Base-by-base conservation (phyloP, 169 alveolate species). In the Theileria orientalis region DNA sequence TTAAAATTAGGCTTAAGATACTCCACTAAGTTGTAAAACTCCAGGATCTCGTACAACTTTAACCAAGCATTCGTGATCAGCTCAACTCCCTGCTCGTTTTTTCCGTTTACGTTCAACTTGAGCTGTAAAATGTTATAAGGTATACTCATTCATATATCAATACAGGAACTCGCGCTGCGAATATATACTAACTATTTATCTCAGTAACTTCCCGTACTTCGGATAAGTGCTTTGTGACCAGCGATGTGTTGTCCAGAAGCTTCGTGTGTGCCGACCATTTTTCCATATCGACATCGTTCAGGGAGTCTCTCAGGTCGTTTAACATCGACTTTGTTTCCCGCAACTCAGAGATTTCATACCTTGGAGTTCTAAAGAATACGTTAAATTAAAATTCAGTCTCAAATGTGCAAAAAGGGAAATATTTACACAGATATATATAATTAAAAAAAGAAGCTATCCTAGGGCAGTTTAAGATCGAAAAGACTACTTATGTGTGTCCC, bases 1-100 rank as follows among this genome's bases (percentile, higher is more conserved):
- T 73, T 77, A 37, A 85, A 73, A 29, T 74, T 47, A 3, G 88
- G 92, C 60, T 68, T 85, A 0, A 84, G 61, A 41, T 32, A 33
- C 8, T 87, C 93, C 23, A 85, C 61, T 61, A 87, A 71, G 11
- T 88, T 87, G 74, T 82, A 87, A 47, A 56, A 61, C 23, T 79
- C 85, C 59, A 87, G 83, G 27, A 87, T 87, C 51, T 87, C 93
- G 49, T 85, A 87, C 23, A 87, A 35, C 75, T 87, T 87, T 7
- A 84, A 71, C 93, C 93, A 87, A 11, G 92, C 93, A 37, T 87
- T 85, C 11, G 93, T 87, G 8, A 83, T 84, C 14, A 87, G 62
- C 61, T 87, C 93, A 16, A 84, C 86, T 33, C 91, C 89, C n/a
- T 71, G 77, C 61, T 79, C 87, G n/a, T 35, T 51, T 33, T 71